These are phyloP conservation scores for Orbilia oligospora DNA, from an alignment of 2,329 filamentous ascomycete species.

Conservation along the genomic window DNA sequence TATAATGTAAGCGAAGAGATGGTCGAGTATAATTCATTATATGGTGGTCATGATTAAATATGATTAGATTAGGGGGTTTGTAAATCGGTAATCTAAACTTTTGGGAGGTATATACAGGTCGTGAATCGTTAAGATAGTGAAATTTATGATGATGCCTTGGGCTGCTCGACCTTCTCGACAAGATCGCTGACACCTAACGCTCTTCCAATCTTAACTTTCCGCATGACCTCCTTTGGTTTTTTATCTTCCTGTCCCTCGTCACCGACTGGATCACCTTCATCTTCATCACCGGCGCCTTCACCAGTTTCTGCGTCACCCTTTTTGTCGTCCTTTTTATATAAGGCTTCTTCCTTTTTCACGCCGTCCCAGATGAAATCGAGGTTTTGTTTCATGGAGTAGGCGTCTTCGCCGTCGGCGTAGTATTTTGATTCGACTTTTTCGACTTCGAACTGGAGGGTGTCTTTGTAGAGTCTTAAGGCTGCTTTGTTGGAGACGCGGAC, in stretches of 20 bases:
- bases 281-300: constrained; percentile 69
- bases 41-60: background rate
- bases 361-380: constrained; percentile 74
- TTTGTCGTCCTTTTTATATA: constrained; percentile 65
- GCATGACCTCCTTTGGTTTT: constrained; percentile 66
- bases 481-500: constrained; percentile 94
- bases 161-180: constrained; percentile 61
- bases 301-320: constrained; percentile 68
- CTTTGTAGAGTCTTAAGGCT: constrained; percentile 90
- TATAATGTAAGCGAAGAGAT: background rate
- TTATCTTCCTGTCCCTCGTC: constrained; percentile 69
- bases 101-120: constrained; percentile 16
- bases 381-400: constrained; percentile 92
- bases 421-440: constrained; percentile 90
- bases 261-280: constrained; percentile 66
- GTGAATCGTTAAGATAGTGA: constrained; percentile 5
- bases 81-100: background rate
- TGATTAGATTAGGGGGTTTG: background rate
- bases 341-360: constrained; percentile 66
- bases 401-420: constrained; percentile 98
- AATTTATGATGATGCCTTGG: constrained; percentile 42
- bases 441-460: constrained; percentile 89
- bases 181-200: constrained; percentile 63
- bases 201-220: constrained; percentile 74
- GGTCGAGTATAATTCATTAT: too few relatives aligned